A percentile compares a stretch with the other conserved stretches of the same genome.
Evolutionary conservation across 2,329 filamentous ascomycete species (phyloP).

Genomic region (Neoscytalidium dimidiatum): DNA sequence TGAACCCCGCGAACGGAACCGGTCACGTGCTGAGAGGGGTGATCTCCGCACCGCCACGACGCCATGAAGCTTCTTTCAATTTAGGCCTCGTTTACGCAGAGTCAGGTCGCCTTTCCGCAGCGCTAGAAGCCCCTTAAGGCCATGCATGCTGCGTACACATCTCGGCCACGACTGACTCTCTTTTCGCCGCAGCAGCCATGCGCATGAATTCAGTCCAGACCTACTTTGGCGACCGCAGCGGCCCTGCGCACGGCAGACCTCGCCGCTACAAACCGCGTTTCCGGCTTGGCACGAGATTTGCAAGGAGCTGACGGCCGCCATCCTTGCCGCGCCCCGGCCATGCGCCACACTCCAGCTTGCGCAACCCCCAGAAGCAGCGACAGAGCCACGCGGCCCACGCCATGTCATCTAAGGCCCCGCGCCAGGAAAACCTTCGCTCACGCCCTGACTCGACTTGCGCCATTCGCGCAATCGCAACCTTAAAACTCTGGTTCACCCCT

Average conservation of each 20-base stretch:
- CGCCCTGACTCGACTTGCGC: background rate
- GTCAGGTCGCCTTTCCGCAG: too few relatives aligned
- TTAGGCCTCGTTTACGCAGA: background rate
- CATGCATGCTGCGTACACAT: too few relatives aligned
- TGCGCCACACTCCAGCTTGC: conserved; percentile 4
- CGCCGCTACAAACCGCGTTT: background rate
- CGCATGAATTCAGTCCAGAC: background rate
- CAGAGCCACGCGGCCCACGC: conserved; percentile 9
- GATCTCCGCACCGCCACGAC: conserved; percentile 1
- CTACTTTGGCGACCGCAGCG: background rate
- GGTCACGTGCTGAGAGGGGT: background rate
- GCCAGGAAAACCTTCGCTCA: background rate
- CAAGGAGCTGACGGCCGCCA: background rate
- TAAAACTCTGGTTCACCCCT: background rate
- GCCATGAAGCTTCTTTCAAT: background rate
- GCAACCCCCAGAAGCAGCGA: background rate
- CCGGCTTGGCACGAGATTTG: background rate
- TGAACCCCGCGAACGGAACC: background rate
- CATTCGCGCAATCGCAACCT: background rate
- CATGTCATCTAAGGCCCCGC: background rate
- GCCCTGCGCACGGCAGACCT: background rate
- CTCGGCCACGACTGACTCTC: background rate
- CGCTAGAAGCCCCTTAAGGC: too few relatives aligned
- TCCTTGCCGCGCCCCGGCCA: conserved; percentile 4
- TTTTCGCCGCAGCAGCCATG: background rate